Conservation (phyloP, 306 rosid genomes). For the Rosa lucieae region DNA sequence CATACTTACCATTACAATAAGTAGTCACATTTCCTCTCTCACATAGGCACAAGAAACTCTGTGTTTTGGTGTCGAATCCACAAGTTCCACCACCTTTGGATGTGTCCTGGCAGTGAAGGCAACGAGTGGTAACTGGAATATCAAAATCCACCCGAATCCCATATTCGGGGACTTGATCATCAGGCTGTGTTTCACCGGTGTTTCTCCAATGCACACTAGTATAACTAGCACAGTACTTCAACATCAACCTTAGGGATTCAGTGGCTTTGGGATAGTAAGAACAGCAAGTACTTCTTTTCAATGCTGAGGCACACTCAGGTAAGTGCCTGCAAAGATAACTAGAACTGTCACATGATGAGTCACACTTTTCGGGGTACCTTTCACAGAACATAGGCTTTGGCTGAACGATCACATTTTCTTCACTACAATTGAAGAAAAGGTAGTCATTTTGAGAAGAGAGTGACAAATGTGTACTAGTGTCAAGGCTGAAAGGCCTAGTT, state of each 20-base stretch:
- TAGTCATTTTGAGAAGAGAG: slow-evolving; percentile 77
- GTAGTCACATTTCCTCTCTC: slow-evolving; percentile 68
- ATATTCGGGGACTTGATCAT: slow-evolving; percentile 87
- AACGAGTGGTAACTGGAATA: slow-evolving; percentile 66
- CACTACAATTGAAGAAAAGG: slow-evolving; percentile 89
- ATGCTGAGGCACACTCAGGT: slow-evolving; percentile 61
- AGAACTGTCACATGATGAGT: slow-evolving; percentile 87
- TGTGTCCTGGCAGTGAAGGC: slow-evolving; percentile 85
- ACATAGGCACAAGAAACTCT: slow-evolving; percentile 71
- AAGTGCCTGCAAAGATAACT: slow-evolving; percentile 85
- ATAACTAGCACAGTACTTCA: slow-evolving; percentile 70
- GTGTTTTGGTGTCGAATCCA: slow-evolving; percentile 59
- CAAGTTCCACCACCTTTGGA: slow-evolving; percentile 82
- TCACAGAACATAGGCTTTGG: slow-evolving; percentile 88
- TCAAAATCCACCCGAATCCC: slow-evolving; percentile 84
- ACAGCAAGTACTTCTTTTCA: slow-evolving; percentile 61
- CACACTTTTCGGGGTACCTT: slow-evolving; percentile 72
- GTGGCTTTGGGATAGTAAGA: slow-evolving; percentile 83
- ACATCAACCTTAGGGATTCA: slow-evolving; percentile 74
- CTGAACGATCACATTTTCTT: slow-evolving; percentile 58
- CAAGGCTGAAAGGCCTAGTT: slow-evolving; percentile 73
- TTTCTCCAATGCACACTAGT: slow-evolving; percentile 89
- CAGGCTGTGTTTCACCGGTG: slow-evolving; percentile 63
- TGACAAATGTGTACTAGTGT: slow-evolving; percentile 64
- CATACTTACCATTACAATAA: slow-evolving; percentile 64